A percentile compares a stretch with the other conserved stretches of the same genome.
phyloP scores from a whole-genome alignment of 208 protist genomes.

The Trypanosoma boissoni region DNA sequence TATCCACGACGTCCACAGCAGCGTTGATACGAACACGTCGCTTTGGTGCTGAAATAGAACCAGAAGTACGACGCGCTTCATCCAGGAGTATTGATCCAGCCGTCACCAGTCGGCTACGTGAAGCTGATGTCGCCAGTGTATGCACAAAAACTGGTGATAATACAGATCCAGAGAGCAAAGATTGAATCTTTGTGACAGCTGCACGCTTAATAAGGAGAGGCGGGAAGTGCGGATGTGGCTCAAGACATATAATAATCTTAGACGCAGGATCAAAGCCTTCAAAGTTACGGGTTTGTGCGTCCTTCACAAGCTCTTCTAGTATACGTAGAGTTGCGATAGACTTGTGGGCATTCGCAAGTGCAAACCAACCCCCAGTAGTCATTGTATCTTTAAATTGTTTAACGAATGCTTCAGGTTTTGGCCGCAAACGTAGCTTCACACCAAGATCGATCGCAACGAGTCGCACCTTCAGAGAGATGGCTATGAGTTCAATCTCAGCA shows the following conservation, averaged over 20 bases:
- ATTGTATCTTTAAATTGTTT: constrained; percentile 59
- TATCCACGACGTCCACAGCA: constrained; percentile 78
- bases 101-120: constrained; percentile 57
- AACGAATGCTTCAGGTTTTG: constrained; percentile 52
- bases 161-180: constrained; percentile 43
- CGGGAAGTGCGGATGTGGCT: constrained; percentile 83
- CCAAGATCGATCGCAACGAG: constrained; percentile 61
- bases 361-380: constrained; percentile 65
- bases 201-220: constrained; percentile 46
- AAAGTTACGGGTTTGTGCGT: constrained; percentile 49
- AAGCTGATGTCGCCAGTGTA: constrained; percentile 51
- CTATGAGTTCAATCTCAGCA: constrained; percentile 79
- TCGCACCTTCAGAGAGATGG: constrained; percentile 26
- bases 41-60: constrained; percentile 20
- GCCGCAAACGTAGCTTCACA: constrained; percentile 71
- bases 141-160: constrained; percentile 35
- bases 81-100: constrained; percentile 36
- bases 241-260: constrained; percentile 61
- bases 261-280: constrained; percentile 54
- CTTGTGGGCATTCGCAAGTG: constrained; percentile 79
- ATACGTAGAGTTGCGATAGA: constrained; percentile 69
- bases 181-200: constrained; percentile 52
- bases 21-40: constrained; percentile 71
- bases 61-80: constrained; percentile 1
- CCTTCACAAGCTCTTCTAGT: constrained; percentile 61